A percentile compares a stretch with the other conserved stretches of the same genome.
phyloP scores from a whole-genome alignment of 2,329 filamentous ascomycete genomes.

The Leptographium lundbergii region DNA sequence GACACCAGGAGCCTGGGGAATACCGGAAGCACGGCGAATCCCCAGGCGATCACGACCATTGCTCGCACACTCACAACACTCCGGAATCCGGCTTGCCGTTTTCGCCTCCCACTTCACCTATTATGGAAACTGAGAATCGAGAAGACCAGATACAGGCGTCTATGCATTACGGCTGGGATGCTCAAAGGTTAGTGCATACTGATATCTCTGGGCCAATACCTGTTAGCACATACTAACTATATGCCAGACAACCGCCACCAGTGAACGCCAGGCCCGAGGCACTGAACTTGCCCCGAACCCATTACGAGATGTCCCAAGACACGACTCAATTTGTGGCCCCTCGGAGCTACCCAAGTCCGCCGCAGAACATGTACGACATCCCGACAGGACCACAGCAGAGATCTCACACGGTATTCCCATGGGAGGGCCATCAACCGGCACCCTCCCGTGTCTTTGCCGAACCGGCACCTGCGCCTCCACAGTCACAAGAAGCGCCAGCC shows the following conservation, averaged over 20 bases:
- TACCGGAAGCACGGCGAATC: conserved; percentile 9
- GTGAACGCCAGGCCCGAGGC: conserved; percentile 69
- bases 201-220: not conserved
- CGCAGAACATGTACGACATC: conserved; percentile 76
- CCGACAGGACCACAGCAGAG: conserved; percentile 51
- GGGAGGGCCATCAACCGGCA: conserved; percentile 60
- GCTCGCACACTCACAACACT: not conserved
- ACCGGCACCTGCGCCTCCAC: conserved; percentile 2
- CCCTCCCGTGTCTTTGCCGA: conserved; percentile 54
- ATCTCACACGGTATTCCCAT: conserved; percentile 71
- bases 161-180: conserved; percentile 32
- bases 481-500: conserved; percentile 23
- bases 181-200: conserved; percentile 32
- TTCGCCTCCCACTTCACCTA: conserved; percentile 19
- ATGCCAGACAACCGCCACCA: conserved; percentile 47
- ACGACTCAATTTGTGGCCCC: conserved; percentile 65
- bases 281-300: conserved; percentile 62
- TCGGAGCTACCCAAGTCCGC: conserved; percentile 65
- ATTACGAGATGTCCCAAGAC: conserved; percentile 76
- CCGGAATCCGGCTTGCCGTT: conserved; percentile 4
- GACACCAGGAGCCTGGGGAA: not conserved
- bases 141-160: conserved; percentile 25
- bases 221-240: conserved; percentile 8
- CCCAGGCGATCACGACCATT: not conserved
- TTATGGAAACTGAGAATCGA: conserved; percentile 33